A percentile compares a stretch with the other conserved stretches of the same genome.
These are phyloP conservation scores for Hypericum androsaemum DNA, from an alignment of 345 rosid species.

Conservation along the genomic window DNA sequence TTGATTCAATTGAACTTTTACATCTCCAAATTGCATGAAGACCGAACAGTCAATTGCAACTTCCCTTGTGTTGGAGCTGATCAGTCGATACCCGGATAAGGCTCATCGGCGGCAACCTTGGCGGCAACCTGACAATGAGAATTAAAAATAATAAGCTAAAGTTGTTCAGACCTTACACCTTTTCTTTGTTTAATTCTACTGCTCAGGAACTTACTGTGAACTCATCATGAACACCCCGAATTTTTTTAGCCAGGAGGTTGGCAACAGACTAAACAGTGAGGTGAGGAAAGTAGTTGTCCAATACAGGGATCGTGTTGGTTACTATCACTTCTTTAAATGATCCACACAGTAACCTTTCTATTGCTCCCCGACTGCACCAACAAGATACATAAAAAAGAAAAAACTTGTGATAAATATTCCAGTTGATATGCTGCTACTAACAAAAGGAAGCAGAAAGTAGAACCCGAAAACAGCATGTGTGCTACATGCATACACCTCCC, in stretches of 20 bases:
- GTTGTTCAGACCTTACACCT: background rate
- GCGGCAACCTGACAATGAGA: background rate
- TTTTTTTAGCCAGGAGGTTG: background rate
- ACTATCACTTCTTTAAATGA: background rate
- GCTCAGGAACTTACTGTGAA: background rate
- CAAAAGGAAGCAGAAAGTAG: slow-evolving; percentile 1
- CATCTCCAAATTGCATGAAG: too few species aligned
- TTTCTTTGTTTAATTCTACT: too few species aligned
- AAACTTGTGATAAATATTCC: too few species aligned
- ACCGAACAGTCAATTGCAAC: too few species aligned
- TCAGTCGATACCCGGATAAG: too few species aligned
- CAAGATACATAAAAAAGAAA: too few species aligned
- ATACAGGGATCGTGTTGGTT: slow-evolving; percentile 1
- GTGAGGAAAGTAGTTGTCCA: slow-evolving; percentile 4
- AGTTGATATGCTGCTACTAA: too few species aligned
- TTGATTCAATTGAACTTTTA: too few species aligned
- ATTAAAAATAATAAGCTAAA: background rate
- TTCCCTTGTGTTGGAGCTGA: too few species aligned
- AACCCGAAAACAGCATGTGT: slow-evolving; percentile 98
- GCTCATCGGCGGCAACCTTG: too few species aligned
- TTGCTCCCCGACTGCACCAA: background rate
- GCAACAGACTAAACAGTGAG: slow-evolving; percentile 1
- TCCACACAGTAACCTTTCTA: background rate
- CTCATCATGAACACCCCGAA: slow-evolving; percentile 1
- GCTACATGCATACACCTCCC: slow-evolving; percentile 90